These are phyloP conservation scores for Pyracantha coccinea DNA, from an alignment of 331 rosid genomes.

Conservation along the genomic window DNA sequence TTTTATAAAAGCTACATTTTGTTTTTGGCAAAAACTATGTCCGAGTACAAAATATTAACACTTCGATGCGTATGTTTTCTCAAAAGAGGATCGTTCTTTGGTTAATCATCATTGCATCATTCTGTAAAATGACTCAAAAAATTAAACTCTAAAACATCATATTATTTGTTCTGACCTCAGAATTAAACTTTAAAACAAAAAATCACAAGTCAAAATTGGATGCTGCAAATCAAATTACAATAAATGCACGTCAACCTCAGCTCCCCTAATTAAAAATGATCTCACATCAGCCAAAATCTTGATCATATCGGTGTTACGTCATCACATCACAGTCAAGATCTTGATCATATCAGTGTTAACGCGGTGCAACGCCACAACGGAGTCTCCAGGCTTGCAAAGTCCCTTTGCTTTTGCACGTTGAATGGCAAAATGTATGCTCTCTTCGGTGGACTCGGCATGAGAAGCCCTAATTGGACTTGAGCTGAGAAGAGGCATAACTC, in stretches of 20 bases:
- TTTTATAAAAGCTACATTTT: background rate
- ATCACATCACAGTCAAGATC: conserved; percentile 34
- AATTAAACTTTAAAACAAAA: background rate
- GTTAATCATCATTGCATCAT: too few species aligned
- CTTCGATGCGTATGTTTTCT: background rate
- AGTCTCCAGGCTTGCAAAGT: conserved; percentile 70
- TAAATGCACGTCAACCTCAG: background rate
- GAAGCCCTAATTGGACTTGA: conserved; percentile 74
- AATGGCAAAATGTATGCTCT: conserved; percentile 63
- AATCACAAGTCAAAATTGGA: background rate
- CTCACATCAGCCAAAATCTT: conserved; percentile 37
- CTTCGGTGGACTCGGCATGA: conserved; percentile 76
- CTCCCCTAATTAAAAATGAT: background rate
- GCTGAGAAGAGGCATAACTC: conserved; percentile 70
- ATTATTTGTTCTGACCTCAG: background rate
- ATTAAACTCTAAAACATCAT: background rate
- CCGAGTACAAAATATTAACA: background rate
- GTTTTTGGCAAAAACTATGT: background rate
- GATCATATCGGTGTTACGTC: too few species aligned
- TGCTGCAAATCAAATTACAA: background rate
- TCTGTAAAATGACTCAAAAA: too few species aligned
- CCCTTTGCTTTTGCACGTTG: conserved; percentile 60
- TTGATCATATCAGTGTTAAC: conserved; percentile 70
- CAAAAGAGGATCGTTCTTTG: background rate
- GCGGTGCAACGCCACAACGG: conserved; percentile 82